Evolutionary conservation across 2,329 filamentous ascomycete genomes (phyloP).

Genomic region (Aspergillus awamori): DNA sequence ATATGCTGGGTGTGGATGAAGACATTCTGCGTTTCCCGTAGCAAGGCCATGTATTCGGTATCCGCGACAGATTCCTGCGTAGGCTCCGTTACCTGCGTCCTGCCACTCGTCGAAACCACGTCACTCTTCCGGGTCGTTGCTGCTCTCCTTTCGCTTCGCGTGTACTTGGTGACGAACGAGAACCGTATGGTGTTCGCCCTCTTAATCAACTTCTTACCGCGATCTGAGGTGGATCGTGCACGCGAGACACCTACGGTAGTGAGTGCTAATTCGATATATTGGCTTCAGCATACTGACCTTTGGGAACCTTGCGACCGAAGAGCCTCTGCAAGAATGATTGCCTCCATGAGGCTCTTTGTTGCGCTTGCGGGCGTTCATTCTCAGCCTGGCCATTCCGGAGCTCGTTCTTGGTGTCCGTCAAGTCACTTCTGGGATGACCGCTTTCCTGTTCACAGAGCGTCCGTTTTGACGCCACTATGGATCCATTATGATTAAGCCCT

Average conservation of each 20-base stretch:
- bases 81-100: conserved; percentile 3
- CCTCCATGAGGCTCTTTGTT: conserved; percentile 22
- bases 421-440: conserved; percentile 13
- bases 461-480: conserved; percentile 14
- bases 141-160: conserved; percentile 20
- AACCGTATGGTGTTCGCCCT: conserved; percentile 34
- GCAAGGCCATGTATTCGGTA: conserved; percentile 20
- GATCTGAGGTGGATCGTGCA: conserved; percentile 24
- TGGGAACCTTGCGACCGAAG: conserved; percentile 29
- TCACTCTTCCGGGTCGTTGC: conserved; percentile 19
- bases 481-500: conserved; percentile 16
- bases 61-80: conserved; percentile 21
- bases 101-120: conserved; percentile 14
- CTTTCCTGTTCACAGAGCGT: conserved; percentile 28
- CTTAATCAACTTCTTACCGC: conserved; percentile 31
- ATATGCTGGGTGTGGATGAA: conserved; percentile 33
- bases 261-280: not conserved
- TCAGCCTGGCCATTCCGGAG: conserved; percentile 9
- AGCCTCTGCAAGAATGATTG: conserved; percentile 30
- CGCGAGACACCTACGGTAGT: conserved; percentile 27
- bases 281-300: conserved; percentile 22
- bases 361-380: conserved; percentile 6
- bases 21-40: conserved; percentile 23
- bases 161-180: conserved; percentile 30
- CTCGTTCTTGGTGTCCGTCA: conserved; percentile 17